Evolutionary conservation across 1,284 basidiomycete species (phyloP), one percentile per base, ranked within the genome.

Genomic region (Acaromyces ingoldii): DNA sequence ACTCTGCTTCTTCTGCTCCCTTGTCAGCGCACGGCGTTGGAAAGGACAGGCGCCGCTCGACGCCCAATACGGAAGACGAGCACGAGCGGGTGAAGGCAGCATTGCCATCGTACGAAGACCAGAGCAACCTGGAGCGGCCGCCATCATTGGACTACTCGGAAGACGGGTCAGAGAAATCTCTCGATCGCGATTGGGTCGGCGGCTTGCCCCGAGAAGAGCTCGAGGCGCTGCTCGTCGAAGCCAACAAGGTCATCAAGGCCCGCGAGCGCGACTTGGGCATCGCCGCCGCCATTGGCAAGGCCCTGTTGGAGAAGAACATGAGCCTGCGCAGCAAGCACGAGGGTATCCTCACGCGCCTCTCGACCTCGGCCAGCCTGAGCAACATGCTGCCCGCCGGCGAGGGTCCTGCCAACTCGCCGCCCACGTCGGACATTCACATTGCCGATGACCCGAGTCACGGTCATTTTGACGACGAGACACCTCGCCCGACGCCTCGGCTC

Each of bases 231-330:
- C 46, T 70, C 19, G 54, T 69, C 43, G 47, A 69, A 30, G 65
- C 68, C 0, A 57, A 60, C 45, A 59, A 55, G n/a, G 61, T 67
- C 36, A 65, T 70, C 43, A 60, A 57, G 22, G 66, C 66, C 33
- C 50, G 68, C 11, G 68, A 70, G 36, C 46, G 60, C 15, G 67
- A 69, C 40, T 57, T 70, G 25, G 59, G 62, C 26, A 57, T 70
- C 22, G 66, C 68, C 7, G 68, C 68, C 25, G 62, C 62, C 34
- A 68, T 70, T 24, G 68, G 68, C 41, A 61, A 69, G 36, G 64
- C 65, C 1, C 57, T 70, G 17, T 50, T 70, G n/a, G 63, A 70
- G 25, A 70, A 70, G 58, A 69, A 70, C 25, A 53, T 65, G 2
- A 60, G 58, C 7, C 58, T 70, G 5, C 52, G 62, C 2, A 34